Percentiles rank a stretch among this genome's conserved stretches.
phyloP scores from a whole-genome alignment of 2,329 filamentous ascomycete species.

The Hymenoscyphus infarciens region DNA sequence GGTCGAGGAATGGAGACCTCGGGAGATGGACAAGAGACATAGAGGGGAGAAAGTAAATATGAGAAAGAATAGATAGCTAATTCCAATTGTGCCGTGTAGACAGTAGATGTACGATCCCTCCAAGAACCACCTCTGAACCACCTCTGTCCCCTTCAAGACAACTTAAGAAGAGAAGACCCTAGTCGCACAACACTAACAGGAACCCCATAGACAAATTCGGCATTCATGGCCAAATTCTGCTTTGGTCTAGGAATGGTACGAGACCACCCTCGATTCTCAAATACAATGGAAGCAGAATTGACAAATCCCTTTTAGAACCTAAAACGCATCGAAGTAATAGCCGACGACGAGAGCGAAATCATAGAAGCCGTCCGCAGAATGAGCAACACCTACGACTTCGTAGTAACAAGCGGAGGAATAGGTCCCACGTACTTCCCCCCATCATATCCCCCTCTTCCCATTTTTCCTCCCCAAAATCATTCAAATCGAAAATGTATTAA shows the following conservation, averaged over 20 bases:
- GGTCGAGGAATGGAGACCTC: not conserved
- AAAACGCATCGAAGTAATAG: slow-evolving; percentile 87
- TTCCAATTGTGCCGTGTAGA: slow-evolving; percentile 27
- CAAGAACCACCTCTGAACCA: not conserved
- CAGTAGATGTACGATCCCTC: slow-evolving; percentile 36
- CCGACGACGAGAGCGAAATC: slow-evolving; percentile 88
- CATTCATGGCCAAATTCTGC: slow-evolving; percentile 62
- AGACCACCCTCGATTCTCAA: slow-evolving; percentile 38
- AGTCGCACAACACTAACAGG: slow-evolving; percentile 19
- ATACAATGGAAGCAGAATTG: slow-evolving; percentile 49
- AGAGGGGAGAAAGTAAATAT: not conserved
- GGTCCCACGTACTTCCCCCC: slow-evolving; percentile 74
- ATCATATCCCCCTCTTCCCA: no score
- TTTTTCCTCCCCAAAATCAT: no score
- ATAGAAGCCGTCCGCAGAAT: slow-evolving; percentile 78
- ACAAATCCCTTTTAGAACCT: slow-evolving; percentile 50
- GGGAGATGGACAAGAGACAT: not conserved
- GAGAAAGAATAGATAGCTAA: slow-evolving; percentile 32
- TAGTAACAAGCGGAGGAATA: slow-evolving; percentile 93
- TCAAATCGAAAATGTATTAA: not conserved
- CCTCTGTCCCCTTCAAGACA: no score
- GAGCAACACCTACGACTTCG: slow-evolving; percentile 87
- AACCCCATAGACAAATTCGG: slow-evolving; percentile 55
- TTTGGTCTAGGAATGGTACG: slow-evolving; percentile 57
- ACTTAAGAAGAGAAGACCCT: not conserved